phyloP scores from a whole-genome alignment of 108 stramenopile species.

The Cyclotella cryptica region DNA sequence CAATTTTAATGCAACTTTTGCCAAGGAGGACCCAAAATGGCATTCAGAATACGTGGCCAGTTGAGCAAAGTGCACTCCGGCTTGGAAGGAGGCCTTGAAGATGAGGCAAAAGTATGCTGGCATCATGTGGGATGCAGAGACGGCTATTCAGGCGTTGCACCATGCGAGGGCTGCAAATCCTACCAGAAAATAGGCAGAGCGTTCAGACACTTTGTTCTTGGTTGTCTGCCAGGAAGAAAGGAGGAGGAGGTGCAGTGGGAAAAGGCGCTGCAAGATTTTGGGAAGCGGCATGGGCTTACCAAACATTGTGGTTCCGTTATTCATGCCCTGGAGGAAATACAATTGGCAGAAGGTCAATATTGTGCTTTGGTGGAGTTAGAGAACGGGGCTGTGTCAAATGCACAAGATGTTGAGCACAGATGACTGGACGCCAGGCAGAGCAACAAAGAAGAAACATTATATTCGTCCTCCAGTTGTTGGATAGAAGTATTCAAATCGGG shows the following conservation, averaged over 20 bases:
- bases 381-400: constrained; percentile 53
- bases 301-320: constrained; percentile 36
- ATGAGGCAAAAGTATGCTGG: constrained; percentile 27
- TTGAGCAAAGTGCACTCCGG: constrained; percentile 23
- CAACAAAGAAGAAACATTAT: constrained; percentile 61
- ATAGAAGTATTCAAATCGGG: constrained; percentile 41
- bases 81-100: constrained; percentile 45
- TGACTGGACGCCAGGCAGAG: constrained; percentile 64
- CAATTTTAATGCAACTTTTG: constrained; percentile 6
- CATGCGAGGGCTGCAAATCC: constrained; percentile 1
- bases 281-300: constrained; percentile 20
- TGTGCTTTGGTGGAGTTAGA: constrained; percentile 49
- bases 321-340: constrained; percentile 43
- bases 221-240: background rate
- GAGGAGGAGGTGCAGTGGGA: constrained; percentile 33
- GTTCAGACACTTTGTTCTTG: background rate
- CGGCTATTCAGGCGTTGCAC: constrained; percentile 30
- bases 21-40: constrained; percentile 14
- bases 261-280: constrained; percentile 32
- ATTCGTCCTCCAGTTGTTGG: constrained; percentile 49
- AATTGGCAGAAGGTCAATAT: constrained; percentile 50
- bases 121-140: constrained; percentile 38
- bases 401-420: constrained; percentile 54
- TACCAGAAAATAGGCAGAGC: background rate
- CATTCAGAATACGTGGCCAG: constrained; percentile 22